Base-by-base conservation (phyloP, 208 protist genomes). In the Cochliopodium minus region DNA sequence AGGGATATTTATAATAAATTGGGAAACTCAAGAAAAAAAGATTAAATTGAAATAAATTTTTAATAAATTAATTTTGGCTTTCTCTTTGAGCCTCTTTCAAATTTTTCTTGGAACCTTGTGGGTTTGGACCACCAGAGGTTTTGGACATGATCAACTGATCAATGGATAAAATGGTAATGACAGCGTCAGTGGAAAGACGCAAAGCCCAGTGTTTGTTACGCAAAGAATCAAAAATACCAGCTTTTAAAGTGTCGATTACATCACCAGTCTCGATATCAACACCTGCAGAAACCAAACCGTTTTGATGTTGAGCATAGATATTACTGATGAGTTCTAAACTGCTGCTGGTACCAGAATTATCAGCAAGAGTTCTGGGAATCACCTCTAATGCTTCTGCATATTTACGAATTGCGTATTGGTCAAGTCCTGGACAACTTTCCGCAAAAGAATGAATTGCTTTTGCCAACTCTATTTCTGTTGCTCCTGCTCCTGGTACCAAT, bases 131-230 rank as follows among this genome's bases (percentile, higher is more conserved):
- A 50, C 91, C 91, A 10, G 92, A 89, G 59, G 87, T 86, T 72
- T 93, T 93, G n/a, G 86, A 69, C 72, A 96, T 92, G 69, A 97
- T 97, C 64, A 97, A 96, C 72, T 90, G 79, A 61, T 85, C 85
- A 26, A 88, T 76, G 13, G 75, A 66, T 36, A 99, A 80, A 15
- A 99, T 80, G 9, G 90, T 97, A 26, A 92, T 61, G 4, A 88
- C 94, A 5, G 91, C 89, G 34, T 97, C 86, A 2, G 89, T 92
- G 17, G 93, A 91, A 30, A 96, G 71, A 48, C 74, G 73, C 67
- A 96, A 81, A 28, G 85, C 88, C 76, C 85, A 91, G 63, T 72
- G 77, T 61, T 95, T 95, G 25, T 78, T 85, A 5, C 76, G 63
- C 36, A 91, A 79, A 1, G 80, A 78, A 59, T 99, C 93, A 15